These are phyloP conservation scores for Penicillium atrosanguineum DNA, from an alignment of 495 filamentous ascomycete genomes.

Conservation along the genomic window DNA sequence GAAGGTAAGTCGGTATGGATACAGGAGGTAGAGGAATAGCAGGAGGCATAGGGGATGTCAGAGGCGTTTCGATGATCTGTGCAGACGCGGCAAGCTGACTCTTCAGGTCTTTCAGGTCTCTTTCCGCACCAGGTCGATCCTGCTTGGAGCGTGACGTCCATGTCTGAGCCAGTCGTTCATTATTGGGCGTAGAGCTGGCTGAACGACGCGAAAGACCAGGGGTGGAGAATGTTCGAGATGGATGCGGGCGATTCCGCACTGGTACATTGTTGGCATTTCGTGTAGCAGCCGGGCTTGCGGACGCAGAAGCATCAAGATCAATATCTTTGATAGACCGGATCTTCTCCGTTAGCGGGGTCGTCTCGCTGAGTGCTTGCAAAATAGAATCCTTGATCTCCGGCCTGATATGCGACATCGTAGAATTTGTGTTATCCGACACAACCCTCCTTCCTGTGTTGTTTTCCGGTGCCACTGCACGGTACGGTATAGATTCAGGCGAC, in stretches of 20 bases:
- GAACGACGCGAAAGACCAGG: constrained; percentile 30
- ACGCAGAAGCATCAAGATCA: constrained; percentile 23
- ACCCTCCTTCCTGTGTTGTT: constrained; percentile 21
- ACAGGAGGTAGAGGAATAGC: constrained; percentile 77
- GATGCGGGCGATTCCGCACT: constrained; percentile 31
- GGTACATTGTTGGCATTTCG: constrained; percentile 9
- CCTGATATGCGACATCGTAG: constrained; percentile 5
- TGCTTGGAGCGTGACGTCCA: constrained; percentile 38
- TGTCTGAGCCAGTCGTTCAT: constrained; percentile 39
- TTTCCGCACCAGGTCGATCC: constrained; percentile 35
- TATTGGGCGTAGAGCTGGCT: constrained; percentile 15
- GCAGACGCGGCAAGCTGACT: constrained; percentile 25
- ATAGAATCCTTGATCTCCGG: constrained; percentile 14
- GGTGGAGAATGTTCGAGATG: constrained; percentile 37
- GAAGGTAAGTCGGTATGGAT: constrained; percentile 83
- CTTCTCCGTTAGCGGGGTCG: constrained; percentile 17
- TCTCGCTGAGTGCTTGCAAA: constrained; percentile 18
- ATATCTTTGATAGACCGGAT: constrained; percentile 25
- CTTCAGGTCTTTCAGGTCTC: constrained; percentile 43
- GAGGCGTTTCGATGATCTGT: constrained; percentile 34
- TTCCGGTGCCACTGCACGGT: constrained; percentile 28
- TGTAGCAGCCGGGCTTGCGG: constrained; percentile 17
- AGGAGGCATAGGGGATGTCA: constrained; percentile 65
- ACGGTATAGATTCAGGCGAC: constrained; percentile 52
- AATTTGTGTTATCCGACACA: constrained; percentile 22